Evolutionary conservation across 2,329 filamentous ascomycete genomes (phyloP).

Genomic region (Pestalotiopsis sp.): DNA sequence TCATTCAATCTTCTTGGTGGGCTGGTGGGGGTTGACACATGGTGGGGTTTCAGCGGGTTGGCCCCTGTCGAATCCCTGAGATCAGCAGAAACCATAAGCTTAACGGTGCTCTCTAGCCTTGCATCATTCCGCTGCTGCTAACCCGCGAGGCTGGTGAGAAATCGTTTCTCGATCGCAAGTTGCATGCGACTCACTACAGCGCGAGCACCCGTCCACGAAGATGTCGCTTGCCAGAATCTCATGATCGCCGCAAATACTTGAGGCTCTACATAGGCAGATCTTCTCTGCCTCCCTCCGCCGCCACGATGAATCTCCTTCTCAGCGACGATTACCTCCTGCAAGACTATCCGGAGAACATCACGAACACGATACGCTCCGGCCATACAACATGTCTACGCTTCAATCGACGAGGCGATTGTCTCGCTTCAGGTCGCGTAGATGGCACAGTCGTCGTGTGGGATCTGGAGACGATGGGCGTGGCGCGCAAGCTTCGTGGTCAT

Average conservation of each 20-base stretch:
- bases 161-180: slow-evolving; percentile 6
- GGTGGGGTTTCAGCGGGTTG: slow-evolving; percentile 9
- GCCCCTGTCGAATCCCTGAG: slow-evolving; percentile 14
- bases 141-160: slow-evolving; percentile 10
- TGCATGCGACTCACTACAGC: not conserved
- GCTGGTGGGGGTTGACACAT: slow-evolving; percentile 8
- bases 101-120: slow-evolving; percentile 14
- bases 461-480: slow-evolving; percentile 94
- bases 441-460: slow-evolving; percentile 96
- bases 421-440: slow-evolving; percentile 91
- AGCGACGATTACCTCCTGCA: slow-evolving; percentile 66
- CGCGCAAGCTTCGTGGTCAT: slow-evolving; percentile 90
- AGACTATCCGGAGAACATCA: slow-evolving; percentile 90
- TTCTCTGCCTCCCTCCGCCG: not conserved
- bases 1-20: slow-evolving; percentile 1
- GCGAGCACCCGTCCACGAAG: not conserved
- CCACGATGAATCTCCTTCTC: slow-evolving; percentile 59
- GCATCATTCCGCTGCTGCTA: slow-evolving; percentile 11
- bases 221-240: not conserved
- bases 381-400: slow-evolving; percentile 76
- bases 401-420: slow-evolving; percentile 90
- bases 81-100: not conserved
- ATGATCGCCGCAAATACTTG: not conserved
- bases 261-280: too few species aligned
- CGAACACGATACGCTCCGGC: slow-evolving; percentile 77